Conservation (phyloP, 179 eudicot species). For the Heliamphora pulchella region DNA sequence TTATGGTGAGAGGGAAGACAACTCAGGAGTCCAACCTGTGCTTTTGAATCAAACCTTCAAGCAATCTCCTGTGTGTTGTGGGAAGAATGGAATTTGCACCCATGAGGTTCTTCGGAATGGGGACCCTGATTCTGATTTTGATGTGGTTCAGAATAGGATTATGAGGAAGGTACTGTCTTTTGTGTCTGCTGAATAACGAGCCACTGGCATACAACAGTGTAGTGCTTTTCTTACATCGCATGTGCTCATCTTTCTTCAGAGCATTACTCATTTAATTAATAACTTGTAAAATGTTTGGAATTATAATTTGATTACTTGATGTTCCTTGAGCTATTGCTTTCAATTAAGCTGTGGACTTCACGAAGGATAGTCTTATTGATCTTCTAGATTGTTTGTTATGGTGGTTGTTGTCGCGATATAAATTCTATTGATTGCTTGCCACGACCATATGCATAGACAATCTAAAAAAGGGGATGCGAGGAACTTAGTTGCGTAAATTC, state of each 20-base stretch:
- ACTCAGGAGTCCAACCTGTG: conserved; percentile 22
- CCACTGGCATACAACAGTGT: background rate
- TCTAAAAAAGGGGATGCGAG: background rate
- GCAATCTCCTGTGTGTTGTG: conserved; percentile 53
- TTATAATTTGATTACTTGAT: background rate
- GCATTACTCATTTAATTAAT: background rate
- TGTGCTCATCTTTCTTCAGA: background rate
- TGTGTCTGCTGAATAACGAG: background rate
- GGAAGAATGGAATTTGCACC: conserved; percentile 68
- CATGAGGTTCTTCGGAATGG: conserved; percentile 82
- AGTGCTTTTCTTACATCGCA: background rate
- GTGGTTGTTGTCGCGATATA: background rate
- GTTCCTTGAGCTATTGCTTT: conserved; percentile 1
- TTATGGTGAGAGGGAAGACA: conserved; percentile 24
- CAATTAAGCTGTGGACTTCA: background rate
- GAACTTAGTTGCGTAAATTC: background rate
- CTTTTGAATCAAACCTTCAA: conserved; percentile 26
- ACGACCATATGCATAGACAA: background rate
- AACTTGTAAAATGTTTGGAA: background rate
- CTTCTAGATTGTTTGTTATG: background rate
- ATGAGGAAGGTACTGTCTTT: conserved; percentile 58
- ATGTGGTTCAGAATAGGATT: conserved; percentile 30
- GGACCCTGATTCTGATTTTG: conserved; percentile 30
- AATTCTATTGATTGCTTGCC: conserved; percentile 1
- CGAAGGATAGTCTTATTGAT: background rate